Evolutionary conservation across 1,284 basidiomycete species (phyloP), one percentile per base, ranked within the genome.

Genomic region (Bjerkandera adusta): DNA sequence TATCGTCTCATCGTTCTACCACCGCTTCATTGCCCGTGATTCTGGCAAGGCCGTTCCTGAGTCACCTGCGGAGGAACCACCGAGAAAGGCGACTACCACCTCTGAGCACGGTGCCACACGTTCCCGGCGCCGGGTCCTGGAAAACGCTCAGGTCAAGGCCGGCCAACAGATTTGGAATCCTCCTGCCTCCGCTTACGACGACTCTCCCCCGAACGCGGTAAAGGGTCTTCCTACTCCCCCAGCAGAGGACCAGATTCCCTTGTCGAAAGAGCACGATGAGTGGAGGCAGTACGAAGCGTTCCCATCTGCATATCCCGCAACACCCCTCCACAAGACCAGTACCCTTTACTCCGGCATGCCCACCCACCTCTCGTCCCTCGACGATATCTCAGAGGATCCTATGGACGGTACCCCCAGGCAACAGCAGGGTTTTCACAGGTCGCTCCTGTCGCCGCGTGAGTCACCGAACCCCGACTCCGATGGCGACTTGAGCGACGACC

Each of bases 381-480:
- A 61, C 5, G 57, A 56, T 34, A 62, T 69, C 43, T 54, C 55
- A 4, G 69, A 71, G 36, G 59, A 62, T 20, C 22, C 46, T 11
- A 24, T 29, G 22, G 41, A 42, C 21, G 43, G 45, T 11, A 34
- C 43, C 8, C 41, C 35, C 34, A 43, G 49, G 16, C 45, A 40
- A 40, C 24, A 64, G 57, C 75, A 76, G 82, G 81, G 66, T 75
- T 77, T 74, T 77, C 62, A 57, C 47, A 61, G 62, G 76, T 80
- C 75, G 83, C 81, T 83, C 81, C 73, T 71, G 76, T 74, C 68
- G 61, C 75, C 68, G 64, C 77, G 71, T 75, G 74, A 77, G 73
- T 73, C 71, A 38, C 61, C 64, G 63, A 73, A 76, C 73, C 75
- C 77, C 72, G 68, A 73, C 75, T 75, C 69, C 66, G 75, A 68